Evolutionary conservation across 805 yeast genomes (phyloP), one percentile per base, ranked within the genome.

Genomic region (Yarrowia phangngaensis): DNA sequence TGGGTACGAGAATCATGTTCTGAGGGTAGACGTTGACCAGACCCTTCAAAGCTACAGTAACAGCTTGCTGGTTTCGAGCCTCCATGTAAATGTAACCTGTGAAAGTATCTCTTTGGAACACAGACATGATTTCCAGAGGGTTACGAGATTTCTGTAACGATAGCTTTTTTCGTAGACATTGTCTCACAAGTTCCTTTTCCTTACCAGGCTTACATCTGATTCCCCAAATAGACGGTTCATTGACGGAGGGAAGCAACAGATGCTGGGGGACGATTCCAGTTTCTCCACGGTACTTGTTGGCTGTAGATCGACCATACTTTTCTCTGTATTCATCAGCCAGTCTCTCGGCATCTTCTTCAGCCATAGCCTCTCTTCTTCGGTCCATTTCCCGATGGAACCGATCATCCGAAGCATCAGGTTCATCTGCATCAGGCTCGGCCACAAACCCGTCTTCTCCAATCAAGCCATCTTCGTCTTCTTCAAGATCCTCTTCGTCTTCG

Each of bases 171-270:
- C 89, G 88, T 67, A 83, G 74, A 43, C 92, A 70, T 55, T 84
- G 84, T 55, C 87, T 78, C 17, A 92, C 95, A 55, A 89, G 71
- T 47, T 87, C 95, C 65, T 86, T 90, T 66, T 92, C 98, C 57
- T 83, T 79, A 41, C 97, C 97, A 24, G 85, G 87, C 60, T 94
- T 78, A 69, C 95, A 87, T 66, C 96, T 79, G 35, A 92, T 79
- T 61, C 95, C 97, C 84, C 95, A 92, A 58, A 92, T 86, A 49
- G 87, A 80, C 7, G 98, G 97, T 63, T 92, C 97, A 59, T 89
- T 87, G 52, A 92, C 95, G 23, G 97, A 87, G 9, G 98, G 98
- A 66, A 92, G 74, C 58, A 92, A 73, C 58, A 92, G 76, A 61
- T 95, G 82, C 65, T 92, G 98, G 5, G 97, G 92, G 9, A 90